Conservation (phyloP, 2,329 filamentous ascomycete genomes). For the Capronia coronata region DNA sequence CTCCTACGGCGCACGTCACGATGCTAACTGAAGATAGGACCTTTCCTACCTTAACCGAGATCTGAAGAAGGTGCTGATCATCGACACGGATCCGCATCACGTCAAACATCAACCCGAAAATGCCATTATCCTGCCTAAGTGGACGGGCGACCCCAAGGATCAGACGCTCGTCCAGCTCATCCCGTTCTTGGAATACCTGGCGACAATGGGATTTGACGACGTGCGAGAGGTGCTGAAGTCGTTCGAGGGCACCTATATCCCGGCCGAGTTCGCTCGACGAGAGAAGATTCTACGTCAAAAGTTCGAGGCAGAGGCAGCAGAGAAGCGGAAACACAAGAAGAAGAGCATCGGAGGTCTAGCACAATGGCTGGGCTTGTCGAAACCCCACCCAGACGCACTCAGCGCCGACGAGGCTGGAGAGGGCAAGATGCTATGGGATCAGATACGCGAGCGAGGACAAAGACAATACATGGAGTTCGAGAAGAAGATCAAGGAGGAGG, state of each 20-base stretch:
- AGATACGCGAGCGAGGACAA: constrained; percentile 85
- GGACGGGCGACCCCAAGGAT: constrained; percentile 77
- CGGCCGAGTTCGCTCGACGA: constrained; percentile 78
- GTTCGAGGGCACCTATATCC: constrained; percentile 83
- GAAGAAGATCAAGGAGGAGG: constrained; percentile 85
- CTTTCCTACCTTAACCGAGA: constrained; percentile 97
- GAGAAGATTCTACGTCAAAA: constrained; percentile 79
- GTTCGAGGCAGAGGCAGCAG: constrained; percentile 60
- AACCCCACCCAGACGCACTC: constrained; percentile 62
- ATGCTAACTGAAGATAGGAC: constrained; percentile 59
- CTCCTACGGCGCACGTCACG: constrained; percentile 26
- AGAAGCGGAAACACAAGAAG: constrained; percentile 56
- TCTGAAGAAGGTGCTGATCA: constrained; percentile 86
- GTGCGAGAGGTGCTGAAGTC: constrained; percentile 80
- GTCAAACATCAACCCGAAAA: constrained; percentile 93
- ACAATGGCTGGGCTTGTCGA: constrained; percentile 65
- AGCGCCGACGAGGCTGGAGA: constrained; percentile 53
- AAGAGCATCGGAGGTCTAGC: constrained; percentile 62
- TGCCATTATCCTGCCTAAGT: constrained; percentile 83
- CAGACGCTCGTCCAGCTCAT: constrained; percentile 82
- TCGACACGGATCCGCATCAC: constrained; percentile 78
- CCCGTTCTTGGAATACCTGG: constrained; percentile 94
- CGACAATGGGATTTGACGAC: constrained; percentile 85
- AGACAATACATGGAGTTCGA: constrained; percentile 85
- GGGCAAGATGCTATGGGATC: constrained; percentile 95